phyloP scores from a whole-genome alignment of 2,329 filamentous ascomycete species.

The Plenodomus biglobosus region DNA sequence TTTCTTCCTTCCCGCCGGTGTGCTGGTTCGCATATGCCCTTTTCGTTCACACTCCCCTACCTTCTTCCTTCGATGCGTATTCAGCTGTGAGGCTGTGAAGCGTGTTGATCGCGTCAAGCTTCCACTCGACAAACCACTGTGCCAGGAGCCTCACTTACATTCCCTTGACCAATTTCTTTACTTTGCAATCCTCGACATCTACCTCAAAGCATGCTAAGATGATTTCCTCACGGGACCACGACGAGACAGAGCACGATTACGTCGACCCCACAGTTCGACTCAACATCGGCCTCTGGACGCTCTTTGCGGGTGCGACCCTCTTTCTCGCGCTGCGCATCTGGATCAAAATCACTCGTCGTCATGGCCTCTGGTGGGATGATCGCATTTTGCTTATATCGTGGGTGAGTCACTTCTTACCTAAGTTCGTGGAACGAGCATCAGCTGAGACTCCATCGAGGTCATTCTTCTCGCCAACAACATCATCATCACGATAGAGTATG shows the following conservation, averaged over 20 bases:
- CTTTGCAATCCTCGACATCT: not conserved
- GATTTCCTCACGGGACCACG: constrained; percentile 26
- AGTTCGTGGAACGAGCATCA: not conserved
- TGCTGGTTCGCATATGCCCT: constrained; percentile 7
- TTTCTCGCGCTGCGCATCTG: constrained; percentile 43
- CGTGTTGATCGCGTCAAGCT: not conserved
- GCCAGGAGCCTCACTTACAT: not conserved
- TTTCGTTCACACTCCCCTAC: constrained; percentile 5
- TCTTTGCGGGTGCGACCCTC: constrained; percentile 41
- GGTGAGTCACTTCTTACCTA: constrained; percentile 26
- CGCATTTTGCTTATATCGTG: constrained; percentile 43
- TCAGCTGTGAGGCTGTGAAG: not conserved
- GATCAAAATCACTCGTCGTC: constrained; percentile 43
- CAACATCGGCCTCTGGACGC: constrained; percentile 44
- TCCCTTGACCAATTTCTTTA: not conserved
- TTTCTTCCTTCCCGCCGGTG: constrained; percentile 10
- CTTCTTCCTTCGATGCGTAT: constrained; percentile 3
- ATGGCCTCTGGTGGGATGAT: constrained; percentile 47
- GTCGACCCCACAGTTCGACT: constrained; percentile 42
- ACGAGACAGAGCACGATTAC: constrained; percentile 25
- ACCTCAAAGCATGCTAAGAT: constrained; percentile 20
- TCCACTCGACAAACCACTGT: not conserved
- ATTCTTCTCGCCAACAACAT: constrained; percentile 50
- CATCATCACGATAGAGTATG: constrained; percentile 52
- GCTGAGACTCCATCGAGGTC: constrained; percentile 32